Conservation (phyloP, 2,329 filamentous ascomycete genomes). For the Celoporthe dispersa region DNA sequence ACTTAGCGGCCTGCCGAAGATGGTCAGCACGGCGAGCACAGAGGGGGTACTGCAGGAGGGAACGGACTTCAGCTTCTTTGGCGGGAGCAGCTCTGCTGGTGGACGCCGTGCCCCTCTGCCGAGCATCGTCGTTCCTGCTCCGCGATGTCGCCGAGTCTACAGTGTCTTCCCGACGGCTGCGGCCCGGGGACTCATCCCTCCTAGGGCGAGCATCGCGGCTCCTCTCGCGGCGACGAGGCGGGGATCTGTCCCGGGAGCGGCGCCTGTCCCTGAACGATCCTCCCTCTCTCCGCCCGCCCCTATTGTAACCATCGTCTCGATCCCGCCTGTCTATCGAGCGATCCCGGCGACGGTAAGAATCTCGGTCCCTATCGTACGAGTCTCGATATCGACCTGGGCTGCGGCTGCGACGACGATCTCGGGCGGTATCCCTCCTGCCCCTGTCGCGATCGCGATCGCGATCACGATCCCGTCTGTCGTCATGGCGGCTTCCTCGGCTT, state of each 20-base stretch:
- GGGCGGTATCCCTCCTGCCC: slow-evolving; percentile 52
- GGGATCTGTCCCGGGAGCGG: slow-evolving; percentile 65
- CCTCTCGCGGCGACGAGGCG: slow-evolving; percentile 60
- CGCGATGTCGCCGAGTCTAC: slow-evolving; percentile 68
- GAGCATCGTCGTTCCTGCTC: slow-evolving; percentile 68
- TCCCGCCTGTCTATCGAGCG: slow-evolving; percentile 64
- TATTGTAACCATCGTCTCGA: slow-evolving; percentile 65
- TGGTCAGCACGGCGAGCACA: slow-evolving; percentile 33
- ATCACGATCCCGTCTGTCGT: slow-evolving; percentile 60
- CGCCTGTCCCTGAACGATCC: slow-evolving; percentile 61
- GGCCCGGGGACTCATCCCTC: slow-evolving; percentile 72
- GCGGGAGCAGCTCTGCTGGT: slow-evolving; percentile 53
- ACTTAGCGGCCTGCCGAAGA: slow-evolving; percentile 56
- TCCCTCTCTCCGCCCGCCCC: slow-evolving; percentile 62
- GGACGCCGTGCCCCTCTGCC: slow-evolving; percentile 54
- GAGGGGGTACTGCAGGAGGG: not conserved
- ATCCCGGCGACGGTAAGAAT: slow-evolving; percentile 68
- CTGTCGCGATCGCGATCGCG: slow-evolving; percentile 46
- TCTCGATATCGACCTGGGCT: slow-evolving; percentile 65
- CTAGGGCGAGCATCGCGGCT: slow-evolving; percentile 70
- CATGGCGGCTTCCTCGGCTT: slow-evolving; percentile 59
- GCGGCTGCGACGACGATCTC: slow-evolving; percentile 61
- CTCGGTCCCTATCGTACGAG: slow-evolving; percentile 53
- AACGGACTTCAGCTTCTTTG: slow-evolving; percentile 62
- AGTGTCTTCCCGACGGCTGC: slow-evolving; percentile 69